These are phyloP conservation scores for Claviceps pazoutovae DNA, from an alignment of 2,329 filamentous ascomycete species.

Conservation along the genomic window DNA sequence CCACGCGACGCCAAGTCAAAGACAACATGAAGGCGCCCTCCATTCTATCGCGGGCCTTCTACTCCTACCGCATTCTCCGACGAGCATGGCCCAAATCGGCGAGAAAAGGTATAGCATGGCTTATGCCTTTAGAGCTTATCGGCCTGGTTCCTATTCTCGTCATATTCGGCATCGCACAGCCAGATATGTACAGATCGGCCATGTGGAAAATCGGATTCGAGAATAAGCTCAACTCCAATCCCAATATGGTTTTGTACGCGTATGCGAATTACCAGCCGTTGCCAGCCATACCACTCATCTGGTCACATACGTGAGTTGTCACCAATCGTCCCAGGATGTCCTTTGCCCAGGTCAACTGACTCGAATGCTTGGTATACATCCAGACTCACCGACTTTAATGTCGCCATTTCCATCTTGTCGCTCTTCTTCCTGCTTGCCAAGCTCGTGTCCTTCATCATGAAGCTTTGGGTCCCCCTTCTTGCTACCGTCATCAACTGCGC, in stretches of 20 bases:
- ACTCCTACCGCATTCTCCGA: constrained; percentile 40
- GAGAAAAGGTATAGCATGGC: constrained; percentile 42
- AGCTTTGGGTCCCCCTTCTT: constrained; percentile 54
- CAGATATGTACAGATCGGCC: constrained; percentile 55
- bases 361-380: not conserved
- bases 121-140: constrained; percentile 52
- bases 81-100: constrained; percentile 39
- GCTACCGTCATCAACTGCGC: constrained; percentile 42
- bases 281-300: constrained; percentile 52
- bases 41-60: constrained; percentile 3
- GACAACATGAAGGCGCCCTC: constrained; percentile 2
- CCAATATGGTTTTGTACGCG: constrained; percentile 54
- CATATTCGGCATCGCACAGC: constrained; percentile 59
- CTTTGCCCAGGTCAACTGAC: not conserved
- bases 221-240: constrained; percentile 61
- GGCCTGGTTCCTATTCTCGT: constrained; percentile 52
- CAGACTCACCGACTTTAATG: constrained; percentile 62
- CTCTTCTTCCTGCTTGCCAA: constrained; percentile 66
- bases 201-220: constrained; percentile 61
- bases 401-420: constrained; percentile 60
- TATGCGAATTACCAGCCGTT: constrained; percentile 56
- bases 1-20: not conserved
- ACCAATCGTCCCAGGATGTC: not conserved
- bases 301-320: constrained; percentile 53
- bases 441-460: constrained; percentile 54